Base-by-base conservation (phyloP, 345 rosid genomes). In the Dimocarpus longan region DNA sequence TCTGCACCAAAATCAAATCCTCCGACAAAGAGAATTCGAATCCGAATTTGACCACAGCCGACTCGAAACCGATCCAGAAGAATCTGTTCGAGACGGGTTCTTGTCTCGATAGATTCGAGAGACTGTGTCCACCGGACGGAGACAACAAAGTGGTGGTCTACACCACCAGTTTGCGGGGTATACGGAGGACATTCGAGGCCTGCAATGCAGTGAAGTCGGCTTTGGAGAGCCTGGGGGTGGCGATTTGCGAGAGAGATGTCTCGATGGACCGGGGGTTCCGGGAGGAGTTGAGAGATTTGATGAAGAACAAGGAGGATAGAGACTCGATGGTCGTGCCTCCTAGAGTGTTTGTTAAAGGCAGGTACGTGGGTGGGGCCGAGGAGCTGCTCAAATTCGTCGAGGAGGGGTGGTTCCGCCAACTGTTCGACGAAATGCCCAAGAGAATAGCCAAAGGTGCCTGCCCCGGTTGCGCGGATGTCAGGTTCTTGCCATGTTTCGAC, bases 311-410 rank as follows among this genome's bases (percentile, higher is more conserved):
- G 67, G 87, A 84, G 39, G 76, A 54, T 26, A 22, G 39, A 39
- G 88, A 81, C 1, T 82, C 42, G 8, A 77, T 79, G 67, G 37
- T 32, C 37, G 83, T 90, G 65, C 96, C 93, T 10, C 99, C 99
- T 0, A 80, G 87, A 74, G 91, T 91, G 19, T 95, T 95, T 46
- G 88, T 94, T 37, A 89, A 83, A 70, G 99, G 99, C 65, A 85
- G 82, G 76, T 90, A 93, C 78, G 73, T 95, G n/a, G 99, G 99
- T 3, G 98, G 98, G 77, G 97, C 91, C 0, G 97, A 94, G 81
- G 89, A 95, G 85, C 91, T 91, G 42, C 76, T 88, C 79, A 80
- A 78, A 74, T 76, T 92, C 11, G 89, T 85, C 0, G 97, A 95
- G 67, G 98, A 91, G 44, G 95, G 99, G 12, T 77, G 81, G 84